phyloP scores from a whole-genome alignment of 2,329 filamentous ascomycete species.

The Lasiodiplodia gonubiensis region DNA sequence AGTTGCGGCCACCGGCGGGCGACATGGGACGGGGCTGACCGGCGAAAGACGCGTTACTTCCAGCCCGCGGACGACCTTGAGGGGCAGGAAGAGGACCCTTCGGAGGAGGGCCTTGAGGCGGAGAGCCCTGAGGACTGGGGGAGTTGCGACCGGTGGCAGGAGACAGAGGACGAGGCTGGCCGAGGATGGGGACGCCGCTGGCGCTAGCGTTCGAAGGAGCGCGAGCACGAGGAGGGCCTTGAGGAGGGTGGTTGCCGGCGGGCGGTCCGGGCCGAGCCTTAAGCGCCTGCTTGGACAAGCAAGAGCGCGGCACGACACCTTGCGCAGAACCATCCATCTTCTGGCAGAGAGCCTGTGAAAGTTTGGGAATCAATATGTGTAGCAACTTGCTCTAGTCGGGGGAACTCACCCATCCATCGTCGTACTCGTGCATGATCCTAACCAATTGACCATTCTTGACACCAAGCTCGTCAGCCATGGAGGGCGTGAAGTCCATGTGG shows the following conservation, averaged over 20 bases:
- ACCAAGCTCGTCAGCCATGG: slow-evolving; percentile 88
- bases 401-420: slow-evolving; percentile 90
- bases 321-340: slow-evolving; percentile 88
- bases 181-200: slow-evolving; percentile 34
- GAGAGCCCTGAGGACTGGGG: slow-evolving; percentile 40
- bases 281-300: slow-evolving; percentile 87
- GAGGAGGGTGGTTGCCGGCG: slow-evolving; percentile 48
- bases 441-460: slow-evolving; percentile 83
- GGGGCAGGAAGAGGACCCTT: slow-evolving; percentile 35
- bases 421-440: slow-evolving; percentile 90
- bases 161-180: slow-evolving; percentile 44
- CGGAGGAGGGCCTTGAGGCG: slow-evolving; percentile 46
- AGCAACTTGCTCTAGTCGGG: background rate
- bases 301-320: slow-evolving; percentile 92
- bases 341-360: slow-evolving; percentile 80
- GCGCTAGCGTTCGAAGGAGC: slow-evolving; percentile 29
- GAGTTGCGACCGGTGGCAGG: slow-evolving; percentile 52
- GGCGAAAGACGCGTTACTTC: slow-evolving; percentile 47
- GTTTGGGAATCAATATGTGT: slow-evolving; percentile 34
- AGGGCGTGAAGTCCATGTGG: slow-evolving; percentile 91
- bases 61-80: slow-evolving; percentile 37
- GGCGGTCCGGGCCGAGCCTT: slow-evolving; percentile 73
- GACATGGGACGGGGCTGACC: slow-evolving; percentile 42
- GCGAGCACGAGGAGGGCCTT: slow-evolving; percentile 41
- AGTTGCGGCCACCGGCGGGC: slow-evolving; percentile 52